Conservation (phyloP, 2,329 filamentous ascomycete genomes). For the Apiospora rasikravindrae region DNA sequence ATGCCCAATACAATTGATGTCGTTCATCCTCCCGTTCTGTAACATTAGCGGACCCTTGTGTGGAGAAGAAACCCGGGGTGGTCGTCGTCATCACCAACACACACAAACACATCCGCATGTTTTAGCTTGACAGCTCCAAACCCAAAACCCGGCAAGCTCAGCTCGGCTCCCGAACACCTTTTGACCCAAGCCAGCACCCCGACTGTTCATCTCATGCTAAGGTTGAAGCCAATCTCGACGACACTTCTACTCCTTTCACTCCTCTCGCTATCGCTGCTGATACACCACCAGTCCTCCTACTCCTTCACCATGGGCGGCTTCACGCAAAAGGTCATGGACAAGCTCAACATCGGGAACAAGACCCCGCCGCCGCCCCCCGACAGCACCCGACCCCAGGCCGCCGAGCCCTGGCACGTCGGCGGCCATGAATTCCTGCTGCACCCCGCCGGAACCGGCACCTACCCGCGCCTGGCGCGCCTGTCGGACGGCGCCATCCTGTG, state of each 20-base stretch:
- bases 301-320: conserved; percentile 12
- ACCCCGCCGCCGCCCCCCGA: conserved; percentile 3
- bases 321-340: conserved; percentile 24
- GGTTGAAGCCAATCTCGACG: conserved; percentile 1
- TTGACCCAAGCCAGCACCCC: background rate
- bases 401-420: conserved; percentile 3
- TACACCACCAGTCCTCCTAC: background rate
- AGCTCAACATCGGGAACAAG: conserved; percentile 23
- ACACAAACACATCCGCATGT: background rate
- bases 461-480: conserved; percentile 51
- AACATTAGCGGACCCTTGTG: background rate
- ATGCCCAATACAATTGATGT: background rate
- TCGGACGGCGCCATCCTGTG: conserved; percentile 51
- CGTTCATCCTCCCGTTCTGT: background rate
- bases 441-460: conserved; percentile 46
- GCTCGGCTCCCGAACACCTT: background rate
- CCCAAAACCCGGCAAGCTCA: background rate
- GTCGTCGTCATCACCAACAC: conserved; percentile 7
- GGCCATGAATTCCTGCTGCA: conserved; percentile 48
- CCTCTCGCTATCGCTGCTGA: background rate
- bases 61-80: background rate
- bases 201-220: conserved; percentile 9
- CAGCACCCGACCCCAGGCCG: background rate
- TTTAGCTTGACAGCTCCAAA: background rate
- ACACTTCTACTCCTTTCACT: background rate